These are phyloP conservation scores for Lactuca sativa DNA, from an alignment of 129 eudicot genomes.

Conservation along the genomic window DNA sequence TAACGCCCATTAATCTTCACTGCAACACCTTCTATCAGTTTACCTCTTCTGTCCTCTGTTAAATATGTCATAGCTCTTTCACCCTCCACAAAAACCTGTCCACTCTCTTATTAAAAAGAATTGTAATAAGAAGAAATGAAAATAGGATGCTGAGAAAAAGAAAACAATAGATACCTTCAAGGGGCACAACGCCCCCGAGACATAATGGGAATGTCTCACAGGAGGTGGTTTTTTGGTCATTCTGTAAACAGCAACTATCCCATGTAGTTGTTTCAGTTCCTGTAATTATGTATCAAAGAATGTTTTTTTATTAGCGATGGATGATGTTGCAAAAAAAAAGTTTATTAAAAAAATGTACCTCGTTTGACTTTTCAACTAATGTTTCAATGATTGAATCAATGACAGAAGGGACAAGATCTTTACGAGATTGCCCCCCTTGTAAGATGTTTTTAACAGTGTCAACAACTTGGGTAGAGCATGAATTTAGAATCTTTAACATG, in stretches of 20 bases:
- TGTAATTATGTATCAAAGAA: constrained; percentile 22
- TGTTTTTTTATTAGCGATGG: constrained; percentile 11
- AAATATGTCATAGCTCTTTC: constrained; percentile 66
- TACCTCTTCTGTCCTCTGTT: constrained; percentile 45
- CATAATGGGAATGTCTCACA: constrained; percentile 92
- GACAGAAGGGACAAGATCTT: constrained; percentile 58
- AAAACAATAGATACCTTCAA: constrained; percentile 51
- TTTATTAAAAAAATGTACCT: constrained; percentile 42
- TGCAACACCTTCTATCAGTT: constrained; percentile 64
- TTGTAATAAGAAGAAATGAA: constrained; percentile 9
- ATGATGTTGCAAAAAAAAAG: neutral
- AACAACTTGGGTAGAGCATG: constrained; percentile 68
- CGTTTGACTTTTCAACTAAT: constrained; percentile 73
- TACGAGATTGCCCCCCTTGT: constrained; percentile 68
- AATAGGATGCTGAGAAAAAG: neutral
- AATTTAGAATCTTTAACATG: constrained; percentile 56
- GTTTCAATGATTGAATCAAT: constrained; percentile 60
- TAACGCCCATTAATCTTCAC: constrained; percentile 67
- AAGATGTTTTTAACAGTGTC: constrained; percentile 74
- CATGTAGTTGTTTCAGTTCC: constrained; percentile 89
- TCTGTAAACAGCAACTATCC: constrained; percentile 86
- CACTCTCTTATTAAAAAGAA: too few relatives aligned
- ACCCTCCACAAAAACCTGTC: constrained; percentile 80
- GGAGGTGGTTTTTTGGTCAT: constrained; percentile 95
- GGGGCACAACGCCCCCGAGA: constrained; percentile 79